Evolutionary conservation across 306 rosid species (phyloP).

Genomic region (Purshia tridentata): DNA sequence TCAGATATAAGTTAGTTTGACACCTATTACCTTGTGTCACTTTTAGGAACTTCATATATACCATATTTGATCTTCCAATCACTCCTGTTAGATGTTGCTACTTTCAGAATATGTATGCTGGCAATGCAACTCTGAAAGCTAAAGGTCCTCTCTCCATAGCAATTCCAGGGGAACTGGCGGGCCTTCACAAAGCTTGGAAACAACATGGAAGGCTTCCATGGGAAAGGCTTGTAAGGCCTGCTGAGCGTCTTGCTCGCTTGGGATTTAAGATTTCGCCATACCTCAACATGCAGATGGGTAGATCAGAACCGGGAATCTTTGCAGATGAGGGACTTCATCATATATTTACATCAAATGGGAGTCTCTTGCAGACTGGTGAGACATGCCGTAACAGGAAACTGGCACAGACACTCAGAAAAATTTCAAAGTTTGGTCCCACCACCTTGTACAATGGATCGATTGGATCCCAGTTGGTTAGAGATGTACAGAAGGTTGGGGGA

Average conservation of each 20-base stretch:
- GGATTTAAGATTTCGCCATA: conserved; percentile 75
- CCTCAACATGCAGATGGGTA: conserved; percentile 55
- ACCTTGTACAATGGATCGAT: conserved; percentile 59
- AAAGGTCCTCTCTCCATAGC: conserved; percentile 66
- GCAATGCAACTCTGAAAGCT: conserved; percentile 47
- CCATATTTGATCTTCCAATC: background rate
- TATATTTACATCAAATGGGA: conserved; percentile 65
- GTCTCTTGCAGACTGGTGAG: conserved; percentile 53
- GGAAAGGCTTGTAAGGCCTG: conserved; percentile 67
- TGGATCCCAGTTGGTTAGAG: conserved; percentile 59
- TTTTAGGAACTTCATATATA: background rate
- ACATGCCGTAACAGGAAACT: conserved; percentile 52
- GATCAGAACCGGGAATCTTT: conserved; percentile 44
- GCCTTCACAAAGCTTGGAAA: conserved; percentile 69
- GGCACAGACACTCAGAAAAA: conserved; percentile 46
- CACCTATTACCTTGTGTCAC: too few species aligned
- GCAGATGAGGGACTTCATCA: conserved; percentile 55
- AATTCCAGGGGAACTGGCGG: conserved; percentile 79
- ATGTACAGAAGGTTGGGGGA: conserved; percentile 69
- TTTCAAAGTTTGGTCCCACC: conserved; percentile 49
- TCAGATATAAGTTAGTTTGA: background rate
- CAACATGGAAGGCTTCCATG: conserved; percentile 76
- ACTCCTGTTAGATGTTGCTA: background rate
- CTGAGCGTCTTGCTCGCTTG: conserved; percentile 57
- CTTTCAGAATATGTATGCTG: conserved; percentile 71